Evolutionary conservation across 495 filamentous ascomycete genomes (phyloP).

Genomic region (Polyplosphaeria fusca): DNA sequence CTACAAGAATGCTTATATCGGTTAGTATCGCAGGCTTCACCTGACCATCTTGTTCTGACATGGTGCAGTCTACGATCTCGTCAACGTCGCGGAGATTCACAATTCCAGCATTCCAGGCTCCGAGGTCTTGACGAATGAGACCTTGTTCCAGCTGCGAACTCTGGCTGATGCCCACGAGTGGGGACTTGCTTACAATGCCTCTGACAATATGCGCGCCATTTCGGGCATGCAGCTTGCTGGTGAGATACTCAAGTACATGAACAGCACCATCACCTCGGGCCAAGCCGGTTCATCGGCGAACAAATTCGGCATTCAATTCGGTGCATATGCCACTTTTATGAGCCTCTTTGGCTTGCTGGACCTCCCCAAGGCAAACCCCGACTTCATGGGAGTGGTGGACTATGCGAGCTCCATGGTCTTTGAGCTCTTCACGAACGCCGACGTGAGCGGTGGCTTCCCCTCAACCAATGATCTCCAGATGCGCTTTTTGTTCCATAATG

Average conservation of each 20-base stretch:
- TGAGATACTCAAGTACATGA: conserved; percentile 57
- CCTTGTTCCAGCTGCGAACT: conserved; percentile 56
- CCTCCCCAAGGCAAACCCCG: conserved; percentile 51
- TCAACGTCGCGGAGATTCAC: conserved; percentile 71
- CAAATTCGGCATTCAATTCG: conserved; percentile 65
- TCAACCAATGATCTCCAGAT: conserved; percentile 59
- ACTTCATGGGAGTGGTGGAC: conserved; percentile 68
- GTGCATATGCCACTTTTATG: conserved; percentile 66
- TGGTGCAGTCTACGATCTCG: conserved; percentile 70
- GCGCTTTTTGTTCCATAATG: conserved; percentile 75
- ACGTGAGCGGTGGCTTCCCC: conserved; percentile 47
- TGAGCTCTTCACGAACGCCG: conserved; percentile 66
- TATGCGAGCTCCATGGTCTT: conserved; percentile 68
- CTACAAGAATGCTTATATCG: conserved; percentile 71
- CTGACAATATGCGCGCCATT: conserved; percentile 59
- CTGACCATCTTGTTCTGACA: conserved; percentile 1
- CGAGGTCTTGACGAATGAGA: conserved; percentile 49
- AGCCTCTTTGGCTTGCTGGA: conserved; percentile 70
- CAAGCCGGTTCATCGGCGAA: conserved; percentile 37
- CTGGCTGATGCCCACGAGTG: conserved; percentile 66
- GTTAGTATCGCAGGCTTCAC: conserved; percentile 35
- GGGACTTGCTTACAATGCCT: conserved; percentile 59
- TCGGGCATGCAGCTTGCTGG: conserved; percentile 63
- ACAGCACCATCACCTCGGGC: conserved; percentile 46
- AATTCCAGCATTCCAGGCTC: conserved; percentile 58